A percentile compares a stretch with the other conserved stretches of the same genome.
These are phyloP conservation scores for Gaeumannomyces sp. DNA, from an alignment of 2,329 filamentous ascomycete genomes.

Conservation along the genomic window DNA sequence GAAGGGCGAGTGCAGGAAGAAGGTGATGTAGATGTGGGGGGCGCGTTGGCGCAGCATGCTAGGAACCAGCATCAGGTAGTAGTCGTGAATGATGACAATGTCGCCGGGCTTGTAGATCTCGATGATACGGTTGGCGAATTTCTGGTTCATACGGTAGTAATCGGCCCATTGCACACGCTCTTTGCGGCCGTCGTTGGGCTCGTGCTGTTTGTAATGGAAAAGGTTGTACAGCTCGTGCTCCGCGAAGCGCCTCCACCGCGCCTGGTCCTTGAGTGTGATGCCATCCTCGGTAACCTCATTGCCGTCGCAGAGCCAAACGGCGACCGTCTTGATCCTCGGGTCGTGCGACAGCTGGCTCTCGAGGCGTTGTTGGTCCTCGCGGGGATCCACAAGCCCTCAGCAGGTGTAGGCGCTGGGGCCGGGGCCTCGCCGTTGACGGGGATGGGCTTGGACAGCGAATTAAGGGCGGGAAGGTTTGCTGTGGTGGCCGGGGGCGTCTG, in stretches of 20 bases:
- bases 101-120: conserved; percentile 89
- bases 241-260: conserved; percentile 81
- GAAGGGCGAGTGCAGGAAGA: conserved; percentile 91
- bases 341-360: conserved; percentile 69
- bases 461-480: conserved; percentile 51
- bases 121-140: conserved; percentile 84
- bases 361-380: conserved; percentile 63
- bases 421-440: conserved; percentile 63
- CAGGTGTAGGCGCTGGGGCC: conserved; percentile 46
- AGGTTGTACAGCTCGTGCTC: conserved; percentile 89
- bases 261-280: conserved; percentile 72
- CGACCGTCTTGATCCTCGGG: conserved; percentile 71
- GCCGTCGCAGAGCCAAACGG: conserved; percentile 84
- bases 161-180: conserved; percentile 84
- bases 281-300: conserved; percentile 60
- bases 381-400: conserved; percentile 65
- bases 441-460: conserved; percentile 72
- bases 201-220: conserved; percentile 94
- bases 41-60: conserved; percentile 80
- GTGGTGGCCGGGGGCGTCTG: conserved; percentile 43
- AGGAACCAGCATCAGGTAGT: conserved; percentile 84
- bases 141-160: conserved; percentile 87
- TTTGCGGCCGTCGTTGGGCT: conserved; percentile 76
- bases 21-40: conserved; percentile 87
- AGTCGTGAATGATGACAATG: conserved; percentile 88